A percentile compares a stretch with the other conserved stretches of the same genome.
These are phyloP conservation scores for Colletotrichum sp. DNA, from an alignment of 2,329 filamentous ascomycete species.

Conservation along the genomic window DNA sequence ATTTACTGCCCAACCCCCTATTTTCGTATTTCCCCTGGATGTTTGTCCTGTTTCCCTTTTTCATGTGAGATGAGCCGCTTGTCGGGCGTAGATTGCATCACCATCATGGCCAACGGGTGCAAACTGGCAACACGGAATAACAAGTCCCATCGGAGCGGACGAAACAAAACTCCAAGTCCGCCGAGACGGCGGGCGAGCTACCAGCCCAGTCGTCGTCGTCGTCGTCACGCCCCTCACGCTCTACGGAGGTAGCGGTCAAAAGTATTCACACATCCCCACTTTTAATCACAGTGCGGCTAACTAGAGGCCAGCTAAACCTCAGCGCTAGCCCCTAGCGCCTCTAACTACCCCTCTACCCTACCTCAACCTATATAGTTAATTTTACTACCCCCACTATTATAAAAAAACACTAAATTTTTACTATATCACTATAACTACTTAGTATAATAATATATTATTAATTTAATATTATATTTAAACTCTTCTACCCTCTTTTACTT, in stretches of 20 bases:
- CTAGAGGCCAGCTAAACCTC: too few species aligned
- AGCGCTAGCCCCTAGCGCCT: too few species aligned
- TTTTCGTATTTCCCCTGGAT: background rate
- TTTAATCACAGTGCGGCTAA: too few species aligned
- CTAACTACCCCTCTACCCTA: too few species aligned
- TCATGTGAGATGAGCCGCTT: conserved; percentile 5
- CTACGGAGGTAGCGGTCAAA: background rate
- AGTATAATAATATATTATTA: too few species aligned
- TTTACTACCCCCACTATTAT: too few species aligned
- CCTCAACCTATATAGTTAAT: fast-evolving
- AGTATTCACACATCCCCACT: too few species aligned
- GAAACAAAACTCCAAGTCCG: conserved; percentile 6
- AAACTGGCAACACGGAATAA: background rate
- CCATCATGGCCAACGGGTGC: background rate
- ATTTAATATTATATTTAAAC: too few species aligned
- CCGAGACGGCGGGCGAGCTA: conserved; percentile 10
- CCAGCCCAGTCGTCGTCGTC: background rate
- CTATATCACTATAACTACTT: too few species aligned
- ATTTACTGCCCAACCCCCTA: background rate
- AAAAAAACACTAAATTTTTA: too few species aligned
- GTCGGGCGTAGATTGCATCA: conserved; percentile 4
- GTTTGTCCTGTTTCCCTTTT: background rate
- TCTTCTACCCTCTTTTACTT: too few species aligned
- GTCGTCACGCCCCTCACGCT: conserved; percentile 15
- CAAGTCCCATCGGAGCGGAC: conserved; percentile 4